Evolutionary conservation across 2,329 filamentous ascomycete genomes (phyloP).

Genomic region (Colletotrichum magnum): DNA sequence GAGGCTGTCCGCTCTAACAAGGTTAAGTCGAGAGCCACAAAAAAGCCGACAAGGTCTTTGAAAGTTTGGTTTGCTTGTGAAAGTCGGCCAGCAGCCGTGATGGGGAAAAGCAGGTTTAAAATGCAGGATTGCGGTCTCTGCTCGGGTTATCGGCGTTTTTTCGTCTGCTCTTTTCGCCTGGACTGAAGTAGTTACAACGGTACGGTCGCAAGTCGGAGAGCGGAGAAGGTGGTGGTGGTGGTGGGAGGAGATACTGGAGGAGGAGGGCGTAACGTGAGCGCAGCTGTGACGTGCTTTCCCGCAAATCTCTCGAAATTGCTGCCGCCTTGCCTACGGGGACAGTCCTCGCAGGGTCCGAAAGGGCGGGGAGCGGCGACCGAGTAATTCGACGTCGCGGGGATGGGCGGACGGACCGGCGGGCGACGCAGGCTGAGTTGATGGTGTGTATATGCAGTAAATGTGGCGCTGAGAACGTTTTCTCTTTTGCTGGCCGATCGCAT

Average conservation of each 20-base stretch:
- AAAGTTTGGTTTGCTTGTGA: conserved; percentile 3
- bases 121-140: conserved; percentile 1
- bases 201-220: conserved; percentile 29
- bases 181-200: not conserved
- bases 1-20: conserved; percentile 8
- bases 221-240: conserved; percentile 2
- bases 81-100: not conserved
- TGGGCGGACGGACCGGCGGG: conserved; percentile 17
- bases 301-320: conserved; percentile 36
- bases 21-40: not conserved
- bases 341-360: conserved; percentile 26
- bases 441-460: too few relatives aligned
- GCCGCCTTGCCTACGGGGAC: conserved; percentile 25
- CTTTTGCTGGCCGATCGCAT: too few relatives aligned
- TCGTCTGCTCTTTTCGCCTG: not conserved
- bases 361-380: conserved; percentile 17
- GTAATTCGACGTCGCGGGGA: conserved; percentile 29
- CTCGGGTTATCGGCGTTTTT: conserved; percentile 17
- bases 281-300: conserved; percentile 37
- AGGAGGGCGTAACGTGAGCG: conserved; percentile 14
- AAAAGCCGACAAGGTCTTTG: not conserved
- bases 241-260: not conserved
- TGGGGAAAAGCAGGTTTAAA: conserved; percentile 7
- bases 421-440: conserved; percentile 5
- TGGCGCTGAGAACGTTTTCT: too few relatives aligned